phyloP scores from a whole-genome alignment of 371 early-diverging fungal species.

The Apophysomyces ossiformis region DNA sequence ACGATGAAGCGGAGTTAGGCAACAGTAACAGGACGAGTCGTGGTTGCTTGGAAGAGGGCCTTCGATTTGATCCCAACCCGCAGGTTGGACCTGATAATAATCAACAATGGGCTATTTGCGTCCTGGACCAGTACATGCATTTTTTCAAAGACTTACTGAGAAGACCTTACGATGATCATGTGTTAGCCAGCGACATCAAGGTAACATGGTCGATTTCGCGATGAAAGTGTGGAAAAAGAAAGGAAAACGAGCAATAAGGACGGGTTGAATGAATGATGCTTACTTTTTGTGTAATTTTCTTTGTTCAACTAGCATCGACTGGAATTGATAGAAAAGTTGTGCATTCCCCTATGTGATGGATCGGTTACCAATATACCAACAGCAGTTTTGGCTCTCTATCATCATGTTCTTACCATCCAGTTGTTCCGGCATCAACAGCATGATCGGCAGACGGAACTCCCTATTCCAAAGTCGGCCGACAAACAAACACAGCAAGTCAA shows the following conservation, averaged over 20 bases:
- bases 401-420: slow-evolving; percentile 26
- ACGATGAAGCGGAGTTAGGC: neutral
- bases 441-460: slow-evolving; percentile 5
- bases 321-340: neutral
- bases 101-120: slow-evolving; percentile 27
- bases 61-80: neutral
- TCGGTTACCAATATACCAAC: slow-evolving; percentile 13
- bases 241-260: neutral
- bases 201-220: slow-evolving; percentile 12
- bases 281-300: neutral
- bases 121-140: slow-evolving; percentile 20
- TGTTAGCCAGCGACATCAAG: slow-evolving; percentile 17
- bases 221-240: neutral
- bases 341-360: neutral
- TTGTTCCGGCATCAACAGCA: slow-evolving; percentile 11
- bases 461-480: slow-evolving; percentile 4
- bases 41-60: neutral
- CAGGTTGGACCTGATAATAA: neutral
- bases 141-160: slow-evolving; percentile 20
- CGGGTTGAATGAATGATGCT: no score
- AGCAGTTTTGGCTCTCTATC: slow-evolving; percentile 23
- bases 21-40: slow-evolving; percentile 18
- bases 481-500: slow-evolving; percentile 2
- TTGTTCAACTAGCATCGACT: neutral
- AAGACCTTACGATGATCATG: slow-evolving; percentile 2